Conservation (phyloP, 257 asterid genomes). For the Lycium barbarum region DNA sequence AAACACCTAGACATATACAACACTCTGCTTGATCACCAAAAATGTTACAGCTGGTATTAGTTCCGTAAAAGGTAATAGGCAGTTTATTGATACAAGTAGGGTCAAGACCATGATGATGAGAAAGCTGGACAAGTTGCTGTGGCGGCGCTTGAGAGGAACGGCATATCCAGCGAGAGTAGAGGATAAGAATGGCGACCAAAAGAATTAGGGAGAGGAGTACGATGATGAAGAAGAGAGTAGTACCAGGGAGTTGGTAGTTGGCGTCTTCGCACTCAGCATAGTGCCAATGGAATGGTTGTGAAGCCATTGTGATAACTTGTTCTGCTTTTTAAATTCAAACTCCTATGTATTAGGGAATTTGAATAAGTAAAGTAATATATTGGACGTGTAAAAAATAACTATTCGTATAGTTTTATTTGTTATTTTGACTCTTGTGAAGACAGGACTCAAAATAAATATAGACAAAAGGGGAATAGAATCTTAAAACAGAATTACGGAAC, state of each 20-base stretch:
- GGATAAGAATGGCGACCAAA: constrained; percentile 51
- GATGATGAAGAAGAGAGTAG: constrained; percentile 64
- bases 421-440: not conserved
- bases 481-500: not conserved
- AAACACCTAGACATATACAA: constrained; percentile 58
- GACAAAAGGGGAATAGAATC: not conserved
- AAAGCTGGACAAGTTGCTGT: constrained; percentile 15
- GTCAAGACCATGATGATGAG: constrained; percentile 51
- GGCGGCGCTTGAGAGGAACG: constrained; percentile 49
- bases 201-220: constrained; percentile 53
- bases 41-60: no score
- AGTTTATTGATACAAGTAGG: constrained; percentile 44
- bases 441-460: not conserved
- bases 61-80: constrained; percentile 52
- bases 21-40: constrained; percentile 9
- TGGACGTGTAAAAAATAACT: not conserved
- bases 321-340: no score
- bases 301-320: not conserved
- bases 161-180: constrained; percentile 65
- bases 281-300: constrained; percentile 64
- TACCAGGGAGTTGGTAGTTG: constrained; percentile 68
- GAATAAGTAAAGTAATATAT: not conserved
- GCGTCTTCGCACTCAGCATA: constrained; percentile 73
- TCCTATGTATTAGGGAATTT: not conserved
- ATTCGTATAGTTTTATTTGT: not conserved